Conservation (phyloP, 2,329 filamentous ascomycete genomes). For the Stemphylium lycopersici region DNA sequence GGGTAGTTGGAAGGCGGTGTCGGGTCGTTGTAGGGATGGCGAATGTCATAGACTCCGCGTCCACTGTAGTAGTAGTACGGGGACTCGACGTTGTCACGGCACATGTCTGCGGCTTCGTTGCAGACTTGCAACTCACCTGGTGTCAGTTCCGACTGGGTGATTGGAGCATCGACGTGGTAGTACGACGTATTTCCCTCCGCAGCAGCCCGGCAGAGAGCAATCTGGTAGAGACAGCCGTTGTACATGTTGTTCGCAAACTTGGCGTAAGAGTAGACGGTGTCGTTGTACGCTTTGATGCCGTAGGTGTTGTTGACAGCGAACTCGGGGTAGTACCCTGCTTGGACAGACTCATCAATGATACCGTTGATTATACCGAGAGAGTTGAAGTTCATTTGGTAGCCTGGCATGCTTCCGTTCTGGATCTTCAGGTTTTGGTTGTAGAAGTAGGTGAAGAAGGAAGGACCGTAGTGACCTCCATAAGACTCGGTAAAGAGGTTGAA, state of each 20-base stretch:
- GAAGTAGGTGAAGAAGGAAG: constrained; percentile 64
- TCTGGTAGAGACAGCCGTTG: constrained; percentile 56
- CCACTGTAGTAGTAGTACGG: constrained; percentile 62
- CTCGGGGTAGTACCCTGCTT: constrained; percentile 57
- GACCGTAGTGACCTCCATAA: constrained; percentile 58
- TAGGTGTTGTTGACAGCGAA: constrained; percentile 64
- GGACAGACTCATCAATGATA: constrained; percentile 52
- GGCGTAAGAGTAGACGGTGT: constrained; percentile 65
- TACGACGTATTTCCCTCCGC: constrained; percentile 41
- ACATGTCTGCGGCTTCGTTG: constrained; percentile 61
- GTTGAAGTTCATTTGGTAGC: constrained; percentile 60
- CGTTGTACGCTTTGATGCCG: constrained; percentile 61
- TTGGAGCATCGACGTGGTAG: constrained; percentile 23
- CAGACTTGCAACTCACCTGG: constrained; percentile 53
- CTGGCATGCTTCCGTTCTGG: constrained; percentile 55
- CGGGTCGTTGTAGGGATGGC: constrained; percentile 61
- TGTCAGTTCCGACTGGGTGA: constrained; percentile 35
- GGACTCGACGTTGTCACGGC: constrained; percentile 62
- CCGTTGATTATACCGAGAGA: constrained; percentile 61
- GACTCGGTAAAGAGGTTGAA: constrained; percentile 65
- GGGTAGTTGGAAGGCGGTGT: constrained; percentile 59
- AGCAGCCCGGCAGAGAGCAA: constrained; percentile 59
- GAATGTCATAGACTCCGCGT: constrained; percentile 59
- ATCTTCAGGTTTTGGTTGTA: constrained; percentile 63
- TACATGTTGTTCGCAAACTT: constrained; percentile 60